Conservation (phyloP, 1,284 basidiomycete genomes). For the Irpex sp. region DNA sequence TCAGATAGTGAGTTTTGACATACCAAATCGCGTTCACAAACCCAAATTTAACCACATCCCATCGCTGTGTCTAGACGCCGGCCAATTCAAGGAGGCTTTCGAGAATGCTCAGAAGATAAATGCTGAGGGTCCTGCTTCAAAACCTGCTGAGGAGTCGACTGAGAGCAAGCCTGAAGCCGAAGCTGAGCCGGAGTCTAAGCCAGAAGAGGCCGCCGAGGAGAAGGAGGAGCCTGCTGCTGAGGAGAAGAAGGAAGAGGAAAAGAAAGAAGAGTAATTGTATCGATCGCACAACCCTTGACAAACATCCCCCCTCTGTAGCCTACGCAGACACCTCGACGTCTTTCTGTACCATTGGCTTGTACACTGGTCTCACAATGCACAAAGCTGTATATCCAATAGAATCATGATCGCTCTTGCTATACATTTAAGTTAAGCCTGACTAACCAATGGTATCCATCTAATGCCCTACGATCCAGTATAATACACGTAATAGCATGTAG, state of each 20-base stretch:
- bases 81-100: constrained; percentile 84
- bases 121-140: constrained; percentile 34
- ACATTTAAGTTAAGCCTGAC: background rate
- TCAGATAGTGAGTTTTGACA: constrained; percentile 75
- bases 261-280: constrained; percentile 26
- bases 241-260: constrained; percentile 18
- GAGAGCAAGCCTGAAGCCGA: constrained; percentile 7
- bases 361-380: background rate
- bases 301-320: background rate
- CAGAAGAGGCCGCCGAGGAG: constrained; percentile 24
- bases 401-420: background rate
- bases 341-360: constrained; percentile 1
- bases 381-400: background rate
- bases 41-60: background rate
- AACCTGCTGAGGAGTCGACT: constrained; percentile 21
- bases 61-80: constrained; percentile 61
- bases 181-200: constrained; percentile 17
- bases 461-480: background rate
- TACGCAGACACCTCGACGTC: background rate
- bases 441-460: background rate
- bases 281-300: background rate
- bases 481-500: background rate
- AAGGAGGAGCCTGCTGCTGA: constrained; percentile 20
- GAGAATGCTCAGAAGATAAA: constrained; percentile 82
- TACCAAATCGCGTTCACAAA: background rate